phyloP scores from a whole-genome alignment of 73 alveolate species.

The Tetrahymena elliotti region DNA sequence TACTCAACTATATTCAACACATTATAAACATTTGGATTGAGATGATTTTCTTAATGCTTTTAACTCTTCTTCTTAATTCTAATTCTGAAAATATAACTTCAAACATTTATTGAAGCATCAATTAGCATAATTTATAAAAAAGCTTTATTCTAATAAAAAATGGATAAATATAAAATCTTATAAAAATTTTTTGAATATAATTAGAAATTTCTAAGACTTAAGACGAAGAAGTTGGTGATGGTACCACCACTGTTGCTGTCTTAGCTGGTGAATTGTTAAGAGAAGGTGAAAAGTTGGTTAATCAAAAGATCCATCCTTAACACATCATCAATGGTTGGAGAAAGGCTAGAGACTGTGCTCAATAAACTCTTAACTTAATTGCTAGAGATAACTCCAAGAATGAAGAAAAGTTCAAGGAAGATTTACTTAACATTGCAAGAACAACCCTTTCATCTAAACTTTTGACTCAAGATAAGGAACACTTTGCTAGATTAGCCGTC shows the following conservation, averaged over 20 bases:
- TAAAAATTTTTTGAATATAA: neutral
- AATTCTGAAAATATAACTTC: neutral
- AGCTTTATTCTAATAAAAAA: neutral
- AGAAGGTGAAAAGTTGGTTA: constrained; percentile 91
- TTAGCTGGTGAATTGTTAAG: constrained; percentile 93
- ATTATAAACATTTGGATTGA: neutral
- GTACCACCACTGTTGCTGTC: constrained; percentile 93
- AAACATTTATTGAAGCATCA: neutral
- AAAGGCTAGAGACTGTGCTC: constrained; percentile 90
- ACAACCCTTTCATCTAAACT: constrained; percentile 94
- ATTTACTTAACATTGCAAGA: constrained; percentile 86
- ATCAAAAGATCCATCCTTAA: constrained; percentile 87
- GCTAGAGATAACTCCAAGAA: constrained; percentile 70
- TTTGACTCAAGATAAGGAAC: constrained; percentile 84
- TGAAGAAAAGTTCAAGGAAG: constrained; percentile 72
- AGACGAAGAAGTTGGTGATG: constrained; percentile 97
- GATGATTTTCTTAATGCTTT: neutral
- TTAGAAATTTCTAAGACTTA: constrained; percentile 88
- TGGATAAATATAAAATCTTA: neutral
- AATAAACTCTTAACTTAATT: constrained; percentile 46
- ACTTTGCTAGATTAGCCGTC: constrained; percentile 89
- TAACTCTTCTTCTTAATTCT: neutral
- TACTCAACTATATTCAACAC: neutral
- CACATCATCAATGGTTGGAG: constrained; percentile 87
- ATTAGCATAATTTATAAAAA: neutral